Evolutionary conservation across 495 filamentous ascomycete species (phyloP).

Genomic region (Daldinia decipiens): DNA sequence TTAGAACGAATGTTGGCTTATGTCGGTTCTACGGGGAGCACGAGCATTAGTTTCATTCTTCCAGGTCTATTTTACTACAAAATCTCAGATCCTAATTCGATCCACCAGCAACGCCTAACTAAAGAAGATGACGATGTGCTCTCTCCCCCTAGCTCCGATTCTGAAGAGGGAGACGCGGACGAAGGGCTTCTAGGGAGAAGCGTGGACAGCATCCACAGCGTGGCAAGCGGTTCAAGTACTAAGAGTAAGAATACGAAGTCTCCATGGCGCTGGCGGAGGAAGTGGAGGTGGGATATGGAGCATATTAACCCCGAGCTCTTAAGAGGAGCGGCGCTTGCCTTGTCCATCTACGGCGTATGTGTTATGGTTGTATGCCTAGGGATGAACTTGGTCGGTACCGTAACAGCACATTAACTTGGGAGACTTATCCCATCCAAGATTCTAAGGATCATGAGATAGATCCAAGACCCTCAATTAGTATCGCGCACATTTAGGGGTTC

Average conservation of each 20-base stretch:
- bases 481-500: conserved; percentile 18
- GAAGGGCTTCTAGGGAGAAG: conserved; percentile 60
- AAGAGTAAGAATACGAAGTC: conserved; percentile 37
- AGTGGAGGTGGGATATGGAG: conserved; percentile 61
- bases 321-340: conserved; percentile 74
- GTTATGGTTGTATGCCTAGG: conserved; percentile 91
- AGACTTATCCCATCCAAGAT: background rate
- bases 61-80: conserved; percentile 98
- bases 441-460: background rate
- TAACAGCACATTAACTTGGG: conserved; percentile 25
- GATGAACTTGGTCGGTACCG: conserved; percentile 80
- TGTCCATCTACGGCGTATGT: conserved; percentile 83
- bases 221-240: conserved; percentile 45
- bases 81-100: conserved; percentile 85
- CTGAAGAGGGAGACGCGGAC: conserved; percentile 56
- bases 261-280: conserved; percentile 52
- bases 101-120: conserved; percentile 81
- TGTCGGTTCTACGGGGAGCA: conserved; percentile 93
- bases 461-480: conserved; percentile 4
- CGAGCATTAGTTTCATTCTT: conserved; percentile 94
- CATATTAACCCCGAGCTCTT: conserved; percentile 65
- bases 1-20: conserved; percentile 93
- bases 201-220: conserved; percentile 57
- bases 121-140: conserved; percentile 86
- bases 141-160: conserved; percentile 57